Percentiles rank a stretch among this genome's conserved stretches.
Conservation (phyloP, 1,139 yeast genomes). For the Tardiomyces digboiensis region DNA sequence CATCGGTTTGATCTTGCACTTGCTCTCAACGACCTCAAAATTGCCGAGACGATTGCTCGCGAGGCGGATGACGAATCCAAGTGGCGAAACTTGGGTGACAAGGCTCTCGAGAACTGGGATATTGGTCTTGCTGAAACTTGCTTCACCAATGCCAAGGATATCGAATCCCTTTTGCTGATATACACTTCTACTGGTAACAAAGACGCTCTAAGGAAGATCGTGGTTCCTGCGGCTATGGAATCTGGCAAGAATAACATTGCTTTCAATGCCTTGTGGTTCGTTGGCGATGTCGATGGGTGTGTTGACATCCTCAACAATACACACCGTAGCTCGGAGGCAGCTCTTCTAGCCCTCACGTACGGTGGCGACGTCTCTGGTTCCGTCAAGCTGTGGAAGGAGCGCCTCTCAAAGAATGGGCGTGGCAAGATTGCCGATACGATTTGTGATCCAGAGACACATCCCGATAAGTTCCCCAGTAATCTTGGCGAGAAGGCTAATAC, state of each 20-base stretch:
- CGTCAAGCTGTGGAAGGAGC: conserved; percentile 58
- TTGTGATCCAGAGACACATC: conserved; percentile 18
- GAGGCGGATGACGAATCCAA: conserved; percentile 43
- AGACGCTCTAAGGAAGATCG: conserved; percentile 44
- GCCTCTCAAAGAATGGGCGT: conserved; percentile 44
- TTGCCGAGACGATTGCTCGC: conserved; percentile 66
- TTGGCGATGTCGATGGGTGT: conserved; percentile 60
- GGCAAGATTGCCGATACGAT: conserved; percentile 42
- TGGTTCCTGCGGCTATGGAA: conserved; percentile 52
- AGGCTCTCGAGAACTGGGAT: conserved; percentile 71
- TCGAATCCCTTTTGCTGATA: conserved; percentile 70
- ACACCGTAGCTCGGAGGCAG: conserved; percentile 76
- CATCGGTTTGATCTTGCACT: conserved; percentile 81
- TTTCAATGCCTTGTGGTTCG: conserved; percentile 84
- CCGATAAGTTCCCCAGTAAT: conserved; percentile 22
- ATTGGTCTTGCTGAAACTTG: conserved; percentile 73
- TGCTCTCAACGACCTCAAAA: conserved; percentile 52
- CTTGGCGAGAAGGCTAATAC: conserved; percentile 21
- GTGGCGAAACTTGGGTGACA: conserved; percentile 92
- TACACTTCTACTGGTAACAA: conserved; percentile 75
- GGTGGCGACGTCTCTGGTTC: conserved; percentile 42
- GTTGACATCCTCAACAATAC: conserved; percentile 58
- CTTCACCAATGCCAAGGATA: conserved; percentile 72
- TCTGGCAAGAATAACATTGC: conserved; percentile 84
- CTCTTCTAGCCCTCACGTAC: conserved; percentile 71